These are phyloP conservation scores for Phytopythium helicoides DNA, from an alignment of 352 stramenopile species.

Conservation along the genomic window DNA sequence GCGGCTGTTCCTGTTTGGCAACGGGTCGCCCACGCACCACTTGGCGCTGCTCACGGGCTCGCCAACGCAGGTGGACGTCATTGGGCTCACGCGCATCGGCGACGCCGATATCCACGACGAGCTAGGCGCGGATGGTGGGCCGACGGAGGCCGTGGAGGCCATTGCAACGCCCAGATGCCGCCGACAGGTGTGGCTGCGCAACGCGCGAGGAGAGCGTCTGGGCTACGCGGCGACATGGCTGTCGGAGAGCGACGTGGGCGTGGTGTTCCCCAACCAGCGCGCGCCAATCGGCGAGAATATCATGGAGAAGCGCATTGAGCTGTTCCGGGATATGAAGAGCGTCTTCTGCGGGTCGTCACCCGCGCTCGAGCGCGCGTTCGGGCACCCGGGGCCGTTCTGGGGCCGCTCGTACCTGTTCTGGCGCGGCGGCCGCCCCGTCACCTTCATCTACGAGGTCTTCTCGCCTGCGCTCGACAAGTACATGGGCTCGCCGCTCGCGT, in stretches of 20 bases:
- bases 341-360: slow-evolving; percentile 64
- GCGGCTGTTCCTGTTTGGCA: slow-evolving; percentile 80
- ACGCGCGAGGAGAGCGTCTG: slow-evolving; percentile 61
- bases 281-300: slow-evolving; percentile 86
- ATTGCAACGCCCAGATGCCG: slow-evolving; percentile 60
- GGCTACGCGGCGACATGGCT: slow-evolving; percentile 85
- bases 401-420: slow-evolving; percentile 86
- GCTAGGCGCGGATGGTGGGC: slow-evolving; percentile 22
- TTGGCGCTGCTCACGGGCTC: slow-evolving; percentile 73
- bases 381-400: slow-evolving; percentile 70
- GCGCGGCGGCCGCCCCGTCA: slow-evolving; percentile 70
- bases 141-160: slow-evolving; percentile 8
- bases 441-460: slow-evolving; percentile 90
- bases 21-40: slow-evolving; percentile 81
- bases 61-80: slow-evolving; percentile 75
- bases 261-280: slow-evolving; percentile 78
- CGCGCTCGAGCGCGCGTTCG: slow-evolving; percentile 64
- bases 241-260: slow-evolving; percentile 53
- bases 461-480: slow-evolving; percentile 74
- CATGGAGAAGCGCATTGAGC: slow-evolving; percentile 75
- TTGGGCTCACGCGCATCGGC: slow-evolving; percentile 56
- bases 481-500: slow-evolving; percentile 66
- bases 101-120: slow-evolving; percentile 38
- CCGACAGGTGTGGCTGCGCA: slow-evolving; percentile 80
- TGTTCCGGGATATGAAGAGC: slow-evolving; percentile 85